Conservation (phyloP, 75 land plant genomes). For the Isoetes taiwanensis region DNA sequence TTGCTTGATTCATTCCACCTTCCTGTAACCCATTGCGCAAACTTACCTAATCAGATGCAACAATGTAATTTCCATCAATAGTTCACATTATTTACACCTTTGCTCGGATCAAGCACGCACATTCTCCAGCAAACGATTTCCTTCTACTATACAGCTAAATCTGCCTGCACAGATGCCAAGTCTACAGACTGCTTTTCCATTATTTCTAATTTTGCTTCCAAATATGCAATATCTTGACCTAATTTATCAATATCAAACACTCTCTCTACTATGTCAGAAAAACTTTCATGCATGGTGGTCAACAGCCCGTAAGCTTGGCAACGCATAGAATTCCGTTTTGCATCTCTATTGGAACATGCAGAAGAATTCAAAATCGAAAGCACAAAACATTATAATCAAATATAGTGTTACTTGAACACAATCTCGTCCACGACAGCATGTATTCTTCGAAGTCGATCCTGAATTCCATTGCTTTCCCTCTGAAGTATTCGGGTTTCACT, state of each 20-base stretch:
- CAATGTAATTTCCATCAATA: too few relatives aligned
- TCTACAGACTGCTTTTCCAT: slow-evolving; percentile 36
- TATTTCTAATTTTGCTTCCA: slow-evolving; percentile 47
- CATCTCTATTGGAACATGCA: slow-evolving; percentile 43
- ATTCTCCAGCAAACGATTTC: slow-evolving; percentile 49
- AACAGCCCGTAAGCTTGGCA: slow-evolving; percentile 51
- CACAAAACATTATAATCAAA: background rate
- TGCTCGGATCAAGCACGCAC: background rate
- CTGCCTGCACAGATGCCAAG: slow-evolving; percentile 49
- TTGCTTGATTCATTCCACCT: too few relatives aligned
- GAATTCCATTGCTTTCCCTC: slow-evolving; percentile 51
- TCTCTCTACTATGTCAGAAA: slow-evolving; percentile 47
- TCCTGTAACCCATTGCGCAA: too few relatives aligned
- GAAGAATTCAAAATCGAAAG: background rate
- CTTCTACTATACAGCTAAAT: slow-evolving; percentile 45
- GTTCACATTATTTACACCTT: background rate
- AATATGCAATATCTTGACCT: slow-evolving; percentile 42
- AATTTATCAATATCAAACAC: slow-evolving; percentile 49
- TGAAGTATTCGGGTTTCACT: slow-evolving; percentile 58
- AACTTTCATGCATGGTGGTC: slow-evolving; percentile 57
- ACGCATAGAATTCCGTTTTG: slow-evolving; percentile 52
- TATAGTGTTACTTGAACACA: slow-evolving; percentile 41
- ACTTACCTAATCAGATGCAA: too few relatives aligned
- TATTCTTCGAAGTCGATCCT: slow-evolving; percentile 56
- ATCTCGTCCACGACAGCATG: slow-evolving; percentile 63